phyloP scores from a whole-genome alignment of 805 yeast species.

The Gaillardinia entomophila region DNA sequence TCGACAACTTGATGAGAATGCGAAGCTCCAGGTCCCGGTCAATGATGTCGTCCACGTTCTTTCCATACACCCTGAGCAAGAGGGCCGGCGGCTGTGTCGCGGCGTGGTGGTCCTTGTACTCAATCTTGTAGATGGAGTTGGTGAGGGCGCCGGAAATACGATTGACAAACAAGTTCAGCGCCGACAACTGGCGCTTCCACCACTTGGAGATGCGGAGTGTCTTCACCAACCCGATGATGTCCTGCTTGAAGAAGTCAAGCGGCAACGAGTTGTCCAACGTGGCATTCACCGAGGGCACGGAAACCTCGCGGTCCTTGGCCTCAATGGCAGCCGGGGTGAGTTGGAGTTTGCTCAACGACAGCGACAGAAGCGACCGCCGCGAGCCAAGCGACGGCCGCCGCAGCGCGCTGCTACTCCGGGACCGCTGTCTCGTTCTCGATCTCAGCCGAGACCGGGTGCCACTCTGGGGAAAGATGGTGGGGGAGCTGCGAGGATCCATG shows the following conservation, averaged over 20 bases:
- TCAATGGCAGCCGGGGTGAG: conserved; percentile 23
- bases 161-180: conserved; percentile 42
- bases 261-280: conserved; percentile 75
- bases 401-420: conserved; percentile 28
- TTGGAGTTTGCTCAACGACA: conserved; percentile 22
- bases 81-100: conserved; percentile 46
- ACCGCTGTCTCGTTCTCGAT: conserved; percentile 24
- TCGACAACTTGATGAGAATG: conserved; percentile 66
- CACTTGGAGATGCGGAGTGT: conserved; percentile 70
- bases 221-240: conserved; percentile 60
- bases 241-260: conserved; percentile 77
- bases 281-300: conserved; percentile 49
- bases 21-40: conserved; percentile 79
- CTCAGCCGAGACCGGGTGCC: conserved; percentile 32
- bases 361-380: conserved; percentile 29
- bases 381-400: conserved; percentile 26
- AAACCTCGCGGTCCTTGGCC: conserved; percentile 19
- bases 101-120: conserved; percentile 36
- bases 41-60: conserved; percentile 77
- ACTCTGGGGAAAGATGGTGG: neutral
- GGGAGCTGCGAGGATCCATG: no score
- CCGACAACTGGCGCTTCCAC: conserved; percentile 49
- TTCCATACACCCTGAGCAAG: conserved; percentile 80
- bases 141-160: conserved; percentile 93
- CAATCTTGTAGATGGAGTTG: conserved; percentile 78